Conservation (phyloP, 768 basidiomycete genomes). For the Exidia glandulosa region DNA sequence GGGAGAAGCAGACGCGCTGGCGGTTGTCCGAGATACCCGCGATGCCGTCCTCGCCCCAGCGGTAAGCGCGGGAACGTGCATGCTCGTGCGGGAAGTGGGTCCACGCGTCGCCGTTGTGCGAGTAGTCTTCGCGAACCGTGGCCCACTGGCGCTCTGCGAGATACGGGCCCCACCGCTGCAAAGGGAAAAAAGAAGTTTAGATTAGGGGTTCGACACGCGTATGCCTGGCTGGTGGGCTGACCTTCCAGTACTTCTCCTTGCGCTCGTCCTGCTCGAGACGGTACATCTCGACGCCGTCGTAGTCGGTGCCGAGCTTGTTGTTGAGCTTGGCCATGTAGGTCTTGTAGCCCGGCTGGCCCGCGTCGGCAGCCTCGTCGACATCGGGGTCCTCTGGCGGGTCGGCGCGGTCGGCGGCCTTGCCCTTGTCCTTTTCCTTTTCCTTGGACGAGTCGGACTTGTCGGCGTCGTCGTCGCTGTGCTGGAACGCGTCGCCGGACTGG, state of each 20-base stretch:
- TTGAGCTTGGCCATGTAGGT: slow-evolving; percentile 57
- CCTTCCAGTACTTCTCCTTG: slow-evolving; percentile 85
- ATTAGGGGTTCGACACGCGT: background rate
- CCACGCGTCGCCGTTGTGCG: slow-evolving; percentile 92
- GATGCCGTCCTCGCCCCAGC: slow-evolving; percentile 99
- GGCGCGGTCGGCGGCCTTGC: background rate
- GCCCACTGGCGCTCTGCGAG: slow-evolving; percentile 98
- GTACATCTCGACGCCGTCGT: slow-evolving; percentile 72
- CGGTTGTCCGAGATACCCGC: slow-evolving; percentile 97
- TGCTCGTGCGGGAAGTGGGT: slow-evolving; percentile 91
- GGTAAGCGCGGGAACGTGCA: slow-evolving; percentile 84
- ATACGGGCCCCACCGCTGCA: slow-evolving; percentile 86
- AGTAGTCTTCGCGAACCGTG: slow-evolving; percentile 98
- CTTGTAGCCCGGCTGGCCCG: background rate
- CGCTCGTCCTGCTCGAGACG: slow-evolving; percentile 75
- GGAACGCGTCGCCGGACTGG: background rate
- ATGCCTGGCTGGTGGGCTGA: background rate
- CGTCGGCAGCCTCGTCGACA: slow-evolving; percentile 9
- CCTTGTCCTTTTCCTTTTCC: too few relatives aligned
- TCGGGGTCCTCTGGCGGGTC: background rate
- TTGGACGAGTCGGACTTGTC: slow-evolving; percentile 2
- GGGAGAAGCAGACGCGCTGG: slow-evolving; percentile 80
- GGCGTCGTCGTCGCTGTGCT: background rate
- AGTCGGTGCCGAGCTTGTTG: slow-evolving; percentile 53
- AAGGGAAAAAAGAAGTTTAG: background rate